These are phyloP conservation scores for Ogataea nitratoaversa DNA, from an alignment of 805 yeast genomes.

Conservation along the genomic window DNA sequence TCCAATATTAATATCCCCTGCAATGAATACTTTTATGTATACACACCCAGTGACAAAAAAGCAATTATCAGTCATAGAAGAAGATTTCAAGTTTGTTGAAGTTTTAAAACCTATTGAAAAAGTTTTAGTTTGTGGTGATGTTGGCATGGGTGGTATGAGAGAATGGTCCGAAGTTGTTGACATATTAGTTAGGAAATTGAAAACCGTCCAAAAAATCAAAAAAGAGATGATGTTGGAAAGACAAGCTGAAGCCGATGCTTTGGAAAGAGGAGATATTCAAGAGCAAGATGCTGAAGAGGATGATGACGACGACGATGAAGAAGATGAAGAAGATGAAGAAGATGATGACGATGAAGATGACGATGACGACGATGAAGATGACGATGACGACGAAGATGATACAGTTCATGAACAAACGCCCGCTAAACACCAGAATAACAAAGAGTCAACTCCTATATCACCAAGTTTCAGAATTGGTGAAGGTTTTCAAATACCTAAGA, in stretches of 20 bases:
- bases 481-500: constrained; percentile 4
- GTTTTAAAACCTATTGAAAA: constrained; percentile 93
- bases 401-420: constrained; percentile 35
- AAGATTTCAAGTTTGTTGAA: constrained; percentile 94
- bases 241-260: constrained; percentile 40
- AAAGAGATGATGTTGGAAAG: constrained; percentile 35
- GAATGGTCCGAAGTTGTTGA: constrained; percentile 95
- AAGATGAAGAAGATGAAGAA: constrained; percentile 41
- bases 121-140: constrained; percentile 92
- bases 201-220: constrained; percentile 54
- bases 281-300: constrained; percentile 40
- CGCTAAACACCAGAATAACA: constrained; percentile 18
- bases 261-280: constrained; percentile 46
- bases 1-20: constrained; percentile 89
- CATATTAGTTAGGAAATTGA: constrained; percentile 67
- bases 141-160: constrained; percentile 99
- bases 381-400: constrained; percentile 37
- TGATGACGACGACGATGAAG: constrained; percentile 44
- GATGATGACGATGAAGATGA: constrained; percentile 38
- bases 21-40: constrained; percentile 92
- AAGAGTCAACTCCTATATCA: constrained; percentile 16
- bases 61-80: constrained; percentile 70
- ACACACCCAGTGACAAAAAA: constrained; percentile 83
- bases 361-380: constrained; percentile 36
- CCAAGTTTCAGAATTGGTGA: constrained; percentile 10